Evolutionary conservation across 352 stramenopile species (phyloP), one percentile per base, ranked within the genome.

Genomic region (Peronospora belbahrii): DNA sequence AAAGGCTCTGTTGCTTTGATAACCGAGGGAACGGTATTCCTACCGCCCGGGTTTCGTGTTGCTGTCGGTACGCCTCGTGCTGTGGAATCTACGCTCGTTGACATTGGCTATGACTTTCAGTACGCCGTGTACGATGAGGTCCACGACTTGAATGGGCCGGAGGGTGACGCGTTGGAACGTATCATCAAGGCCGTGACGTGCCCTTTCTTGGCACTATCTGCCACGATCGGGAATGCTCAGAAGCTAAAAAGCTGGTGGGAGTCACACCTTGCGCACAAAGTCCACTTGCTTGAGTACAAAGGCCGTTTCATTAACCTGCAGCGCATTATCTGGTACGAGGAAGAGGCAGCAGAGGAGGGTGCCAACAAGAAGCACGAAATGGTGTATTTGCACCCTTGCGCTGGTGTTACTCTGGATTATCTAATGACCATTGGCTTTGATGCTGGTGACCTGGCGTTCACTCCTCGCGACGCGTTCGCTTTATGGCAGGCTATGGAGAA

Each of bases 81-180:
- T 0, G 80, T 98, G 15, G 95, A 98, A 57, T 96, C 88, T 36
- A 84, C 85, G 28, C 71, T 99, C 13, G 52, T 92, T 24, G 76
- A 92, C 22, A 81, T 88, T 58, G 78, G 81, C 36, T 92, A 90
- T 41, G 85, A 95, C 53, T 99, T 98, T 69, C 89, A 98, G 53
- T 99, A 98, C 67, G 88, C 96, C 2, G 94, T 99, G 20, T 97
- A 97, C 54, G 96, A 99, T 70, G 96, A 99, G 69, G 95, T 99
- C 4, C 96, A 99, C 67, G 96, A 96, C 43, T 64, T 99, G 33
- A 98, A 98, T 69, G 95, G 95, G 37, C 77, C 93, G 0, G 95
- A 98, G 60, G 96, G 96, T 47, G 94, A 96, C 63, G 90, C 94
- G 3, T 69, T 98, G n/a, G 93, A 98, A 67, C 83, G 94, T 37